phyloP scores from a whole-genome alignment of 192 early-diverging fungal genomes.

The Entomortierella parvispora region DNA sequence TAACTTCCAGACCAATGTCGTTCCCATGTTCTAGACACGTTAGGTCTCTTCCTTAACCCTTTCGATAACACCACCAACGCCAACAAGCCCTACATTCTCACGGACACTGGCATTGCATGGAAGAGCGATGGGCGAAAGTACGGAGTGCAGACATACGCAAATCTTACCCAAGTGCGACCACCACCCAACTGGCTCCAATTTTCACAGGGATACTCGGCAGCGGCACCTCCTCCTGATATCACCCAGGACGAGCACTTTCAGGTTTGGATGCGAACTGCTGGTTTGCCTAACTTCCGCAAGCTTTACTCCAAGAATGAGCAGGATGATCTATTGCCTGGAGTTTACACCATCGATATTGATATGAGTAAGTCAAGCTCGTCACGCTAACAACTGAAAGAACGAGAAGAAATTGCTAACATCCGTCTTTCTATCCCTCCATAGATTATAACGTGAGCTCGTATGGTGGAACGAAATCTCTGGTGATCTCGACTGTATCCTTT shows the following conservation, averaged over 20 bases:
- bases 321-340: slow-evolving; percentile 69
- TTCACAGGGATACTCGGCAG: slow-evolving; percentile 61
- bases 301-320: slow-evolving; percentile 84
- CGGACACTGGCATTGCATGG: slow-evolving; percentile 87
- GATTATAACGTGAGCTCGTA: slow-evolving; percentile 88
- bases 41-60: slow-evolving; percentile 65
- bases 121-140: slow-evolving; percentile 81
- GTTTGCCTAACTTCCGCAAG: slow-evolving; percentile 96
- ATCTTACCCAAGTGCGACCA: slow-evolving; percentile 67
- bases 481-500: slow-evolving; percentile 93
- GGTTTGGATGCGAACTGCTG: slow-evolving; percentile 99
- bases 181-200: slow-evolving; percentile 90
- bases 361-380: slow-evolving; percentile 82
- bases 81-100: slow-evolving; percentile 66
- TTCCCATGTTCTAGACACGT: slow-evolving; percentile 61
- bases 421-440: slow-evolving; percentile 33
- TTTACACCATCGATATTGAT: slow-evolving; percentile 77
- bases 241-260: slow-evolving; percentile 83
- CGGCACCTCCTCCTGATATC: slow-evolving; percentile 72
- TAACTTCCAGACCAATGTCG: neutral
- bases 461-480: slow-evolving; percentile 95
- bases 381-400: neutral
- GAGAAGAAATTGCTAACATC: neutral
- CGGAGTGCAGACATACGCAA: slow-evolving; percentile 62
- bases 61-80: slow-evolving; percentile 56